phyloP scores from a whole-genome alignment of 495 filamentous ascomycete species.

The Baudoinia panamericana region DNA sequence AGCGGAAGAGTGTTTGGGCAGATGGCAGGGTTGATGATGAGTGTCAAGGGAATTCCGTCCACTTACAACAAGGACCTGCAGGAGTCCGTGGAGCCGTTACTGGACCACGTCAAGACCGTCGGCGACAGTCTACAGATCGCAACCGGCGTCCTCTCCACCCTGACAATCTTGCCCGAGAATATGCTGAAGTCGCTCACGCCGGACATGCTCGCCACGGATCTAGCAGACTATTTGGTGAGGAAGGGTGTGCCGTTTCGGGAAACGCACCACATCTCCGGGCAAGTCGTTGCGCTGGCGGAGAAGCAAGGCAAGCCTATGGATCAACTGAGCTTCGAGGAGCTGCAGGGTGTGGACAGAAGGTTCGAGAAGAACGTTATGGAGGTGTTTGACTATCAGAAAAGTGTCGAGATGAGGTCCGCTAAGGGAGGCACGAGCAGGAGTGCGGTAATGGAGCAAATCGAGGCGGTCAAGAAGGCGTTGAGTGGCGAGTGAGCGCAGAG shows the following conservation, averaged over 20 bases:
- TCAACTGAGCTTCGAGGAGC: slow-evolving; percentile 52
- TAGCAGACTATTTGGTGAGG: slow-evolving; percentile 83
- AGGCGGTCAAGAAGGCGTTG: slow-evolving; percentile 43
- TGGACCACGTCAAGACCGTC: slow-evolving; percentile 80
- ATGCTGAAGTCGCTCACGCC: slow-evolving; percentile 67
- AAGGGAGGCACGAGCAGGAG: slow-evolving; percentile 70
- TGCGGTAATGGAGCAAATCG: slow-evolving; percentile 66
- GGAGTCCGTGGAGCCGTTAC: slow-evolving; percentile 75
- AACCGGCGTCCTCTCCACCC: slow-evolving; percentile 56
- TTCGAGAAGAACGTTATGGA: slow-evolving; percentile 63
- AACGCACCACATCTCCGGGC: slow-evolving; percentile 82
- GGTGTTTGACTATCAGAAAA: slow-evolving; percentile 73
- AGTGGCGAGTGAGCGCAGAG: no score
- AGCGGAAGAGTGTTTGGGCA: slow-evolving; percentile 71
- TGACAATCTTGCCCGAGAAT: slow-evolving; percentile 54
- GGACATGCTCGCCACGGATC: slow-evolving; percentile 47
- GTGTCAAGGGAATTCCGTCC: slow-evolving; percentile 73
- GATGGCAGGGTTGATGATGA: slow-evolving; percentile 79
- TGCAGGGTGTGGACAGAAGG: slow-evolving; percentile 58
- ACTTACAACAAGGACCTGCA: slow-evolving; percentile 96
- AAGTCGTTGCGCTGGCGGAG: slow-evolving; percentile 64
- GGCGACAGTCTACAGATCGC: slow-evolving; percentile 77
- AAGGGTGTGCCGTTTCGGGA: slow-evolving; percentile 75
- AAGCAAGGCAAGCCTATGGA: slow-evolving; percentile 60
- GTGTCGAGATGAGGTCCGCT: slow-evolving; percentile 70